phyloP scores from a whole-genome alignment of 2,329 filamentous ascomycete genomes.

The Ophiostoma fasciatum region DNA sequence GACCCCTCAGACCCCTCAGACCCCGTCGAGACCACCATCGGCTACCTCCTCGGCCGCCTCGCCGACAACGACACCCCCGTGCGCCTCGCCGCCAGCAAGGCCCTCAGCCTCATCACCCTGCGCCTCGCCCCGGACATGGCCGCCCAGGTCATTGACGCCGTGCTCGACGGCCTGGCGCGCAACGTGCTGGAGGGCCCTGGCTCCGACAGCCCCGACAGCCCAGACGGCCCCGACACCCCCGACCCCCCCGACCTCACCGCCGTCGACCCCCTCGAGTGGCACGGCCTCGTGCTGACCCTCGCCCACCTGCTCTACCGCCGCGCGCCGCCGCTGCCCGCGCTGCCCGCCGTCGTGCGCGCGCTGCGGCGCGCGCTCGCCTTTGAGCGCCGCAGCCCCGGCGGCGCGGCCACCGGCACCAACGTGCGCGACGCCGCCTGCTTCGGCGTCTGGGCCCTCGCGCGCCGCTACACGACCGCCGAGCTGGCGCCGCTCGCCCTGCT shows the following conservation, averaged over 20 bases:
- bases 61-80: conserved; percentile 86
- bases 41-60: conserved; percentile 62
- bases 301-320: conserved; percentile 75
- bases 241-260: conserved; percentile 46
- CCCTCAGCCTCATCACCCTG: conserved; percentile 71
- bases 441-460: conserved; percentile 82
- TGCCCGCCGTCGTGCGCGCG: conserved; percentile 61
- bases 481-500: conserved; percentile 52
- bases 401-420: conserved; percentile 74
- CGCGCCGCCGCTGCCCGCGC: conserved; percentile 55
- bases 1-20: conserved; percentile 61
- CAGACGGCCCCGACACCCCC: conserved; percentile 18
- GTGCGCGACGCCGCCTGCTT: conserved; percentile 94
- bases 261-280: conserved; percentile 77
- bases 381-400: conserved; percentile 73
- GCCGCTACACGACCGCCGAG: conserved; percentile 72
- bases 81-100: conserved; percentile 80
- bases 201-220: conserved; percentile 19
- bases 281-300: conserved; percentile 77
- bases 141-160: conserved; percentile 71
- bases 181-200: conserved; percentile 33
- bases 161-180: conserved; percentile 53
- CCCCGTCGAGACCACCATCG: conserved; percentile 70
- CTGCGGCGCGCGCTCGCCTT: conserved; percentile 71
- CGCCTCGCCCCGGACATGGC: conserved; percentile 71